Evolutionary conservation across 257 asterid genomes (phyloP).

Genomic region (Phtheirospermum japonicum): DNA sequence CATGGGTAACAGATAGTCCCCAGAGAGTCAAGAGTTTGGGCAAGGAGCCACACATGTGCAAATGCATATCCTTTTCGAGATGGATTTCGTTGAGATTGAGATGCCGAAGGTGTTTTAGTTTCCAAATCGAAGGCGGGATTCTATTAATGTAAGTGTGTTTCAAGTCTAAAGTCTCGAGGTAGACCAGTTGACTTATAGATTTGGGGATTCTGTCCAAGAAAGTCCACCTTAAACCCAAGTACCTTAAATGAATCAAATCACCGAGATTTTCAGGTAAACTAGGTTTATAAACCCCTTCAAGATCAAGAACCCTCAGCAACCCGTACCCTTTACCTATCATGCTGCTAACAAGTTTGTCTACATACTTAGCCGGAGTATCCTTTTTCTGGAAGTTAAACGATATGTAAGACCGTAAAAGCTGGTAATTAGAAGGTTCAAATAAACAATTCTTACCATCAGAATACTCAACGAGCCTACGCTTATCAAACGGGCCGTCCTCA

Average conservation of each 20-base stretch:
- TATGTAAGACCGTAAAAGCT: constrained; percentile 25
- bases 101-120: constrained; percentile 27
- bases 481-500: constrained; percentile 1
- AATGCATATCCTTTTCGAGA: constrained; percentile 24
- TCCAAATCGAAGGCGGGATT: constrained; percentile 30
- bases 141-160: constrained; percentile 27
- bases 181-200: constrained; percentile 25
- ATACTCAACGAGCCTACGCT: constrained; percentile 27
- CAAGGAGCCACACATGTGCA: constrained; percentile 14
- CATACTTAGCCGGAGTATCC: constrained; percentile 29
- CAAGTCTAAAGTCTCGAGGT: constrained; percentile 26
- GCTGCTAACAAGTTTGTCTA: constrained; percentile 12
- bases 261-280: constrained; percentile 31
- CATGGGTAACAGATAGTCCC: constrained; percentile 26
- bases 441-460: constrained; percentile 17
- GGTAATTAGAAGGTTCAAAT: not conserved
- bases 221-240: constrained; percentile 34
- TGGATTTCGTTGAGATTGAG: constrained; percentile 27
- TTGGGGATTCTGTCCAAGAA: constrained; percentile 30
- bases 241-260: constrained; percentile 27
- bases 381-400: constrained; percentile 30
- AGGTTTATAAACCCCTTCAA: constrained; percentile 31
- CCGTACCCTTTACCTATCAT: constrained; percentile 20
- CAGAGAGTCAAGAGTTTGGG: constrained; percentile 30
- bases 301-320: constrained; percentile 34